Evolutionary conservation across 768 basidiomycete genomes (phyloP), one percentile per base, ranked within the genome.

Genomic region (Agaricus blazei): DNA sequence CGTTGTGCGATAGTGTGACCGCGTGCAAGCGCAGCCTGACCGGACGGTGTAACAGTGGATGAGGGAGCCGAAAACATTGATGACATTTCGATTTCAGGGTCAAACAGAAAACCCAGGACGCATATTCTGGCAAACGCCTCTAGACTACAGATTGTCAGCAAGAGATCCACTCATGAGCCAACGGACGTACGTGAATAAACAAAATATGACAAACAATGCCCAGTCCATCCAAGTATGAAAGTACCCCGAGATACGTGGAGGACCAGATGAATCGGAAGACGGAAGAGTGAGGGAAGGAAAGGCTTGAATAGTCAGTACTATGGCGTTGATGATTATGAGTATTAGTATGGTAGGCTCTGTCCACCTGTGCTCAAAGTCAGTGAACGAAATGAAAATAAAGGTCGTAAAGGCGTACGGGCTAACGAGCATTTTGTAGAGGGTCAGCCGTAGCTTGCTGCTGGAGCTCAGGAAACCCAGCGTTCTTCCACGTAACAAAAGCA

Each of bases 171-270:
- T 31, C 14, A 36, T 34, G 48, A 34, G 42, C n/a, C 31, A 48
- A 15, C 42, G 23, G 12, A 79, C 86, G 64, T 71, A 88, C 88
- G 93, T 93, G 77, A 93, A 98, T 62, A 90, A 63, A 56, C 86
- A 70, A 70, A 98, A 98, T 52, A 98, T 71, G 19, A 64, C 79
- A 67, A 98, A 91, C n/a, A 98, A 73, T 19, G 77, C 84, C 63
- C 82, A 87, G 68, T 98, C 95, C 63, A 94, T 92, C 95, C 95
- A 98, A 11, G 70, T 60, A 57, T 87, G 83, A 71, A 98, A 97
- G 72, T 89, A 98, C 7, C 93, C 93, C 48, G 65, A 69, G 23
- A 79, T 62, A 42, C 51, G 67, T 31, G 73, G 72, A 37, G 79
- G 75, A 7, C 78, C 68, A 9, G 67, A 62, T 28, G 70, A 72